These are phyloP conservation scores for Tulasnella calospora DNA, from an alignment of 768 basidiomycete species.

Conservation along the genomic window DNA sequence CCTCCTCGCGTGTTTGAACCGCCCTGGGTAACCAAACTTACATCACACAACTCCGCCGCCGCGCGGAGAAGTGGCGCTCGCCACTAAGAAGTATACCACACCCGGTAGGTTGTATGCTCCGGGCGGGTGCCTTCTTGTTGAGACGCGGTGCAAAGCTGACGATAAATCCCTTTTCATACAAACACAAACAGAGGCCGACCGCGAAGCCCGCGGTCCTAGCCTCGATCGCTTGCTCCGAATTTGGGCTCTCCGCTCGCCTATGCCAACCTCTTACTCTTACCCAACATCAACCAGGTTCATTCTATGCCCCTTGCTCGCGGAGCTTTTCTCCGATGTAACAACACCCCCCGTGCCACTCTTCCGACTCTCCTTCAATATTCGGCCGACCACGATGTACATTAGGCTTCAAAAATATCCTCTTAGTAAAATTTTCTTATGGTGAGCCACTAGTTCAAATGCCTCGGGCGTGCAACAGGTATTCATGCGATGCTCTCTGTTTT, in stretches of 20 bases:
- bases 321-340: neutral
- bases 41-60: neutral
- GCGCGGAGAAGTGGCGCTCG: neutral
- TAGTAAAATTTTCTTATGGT: neutral
- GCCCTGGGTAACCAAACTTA: neutral
- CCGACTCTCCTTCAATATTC: neutral
- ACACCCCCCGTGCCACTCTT: neutral
- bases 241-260: neutral
- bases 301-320: neutral
- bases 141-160: neutral
- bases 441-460: neutral
- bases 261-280: neutral
- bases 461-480: too few relatives aligned
- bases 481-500: too few relatives aligned
- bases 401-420: neutral
- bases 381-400: neutral
- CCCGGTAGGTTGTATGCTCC: neutral
- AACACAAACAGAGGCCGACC: neutral
- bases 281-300: neutral
- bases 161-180: neutral
- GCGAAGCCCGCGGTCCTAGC: too few relatives aligned
- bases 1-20: neutral
- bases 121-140: neutral
- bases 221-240: neutral
- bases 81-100: neutral